Evolutionary conservation across 352 stramenopile genomes (phyloP).

Genomic region (Phytophthora ohioensis): DNA sequence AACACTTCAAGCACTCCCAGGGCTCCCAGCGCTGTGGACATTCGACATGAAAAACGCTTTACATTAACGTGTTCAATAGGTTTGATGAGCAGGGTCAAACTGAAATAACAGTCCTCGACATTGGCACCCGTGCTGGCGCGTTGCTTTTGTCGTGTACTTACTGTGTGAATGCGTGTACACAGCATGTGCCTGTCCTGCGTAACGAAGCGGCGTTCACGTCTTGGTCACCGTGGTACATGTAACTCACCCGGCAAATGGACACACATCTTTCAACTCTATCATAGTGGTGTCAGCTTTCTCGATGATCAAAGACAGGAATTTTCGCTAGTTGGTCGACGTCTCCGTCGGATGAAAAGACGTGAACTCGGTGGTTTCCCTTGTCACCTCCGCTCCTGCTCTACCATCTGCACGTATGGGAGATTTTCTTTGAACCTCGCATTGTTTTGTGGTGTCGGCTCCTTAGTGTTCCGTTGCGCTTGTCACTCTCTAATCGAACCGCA

Average conservation of each 20-base stretch:
- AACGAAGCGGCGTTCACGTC: not conserved
- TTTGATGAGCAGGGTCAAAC: not conserved
- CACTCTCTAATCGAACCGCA: conserved; percentile 3
- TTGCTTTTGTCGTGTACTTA: too few species aligned
- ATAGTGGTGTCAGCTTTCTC: not conserved
- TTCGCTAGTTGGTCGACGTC: conserved; percentile 11
- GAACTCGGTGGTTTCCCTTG: not conserved
- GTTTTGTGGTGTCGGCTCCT: conserved; percentile 1
- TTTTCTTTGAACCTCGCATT: not conserved
- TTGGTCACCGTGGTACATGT: conserved; percentile 11
- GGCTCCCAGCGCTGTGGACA: too few species aligned
- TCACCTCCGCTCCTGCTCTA: not conserved
- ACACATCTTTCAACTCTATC: conserved; percentile 16
- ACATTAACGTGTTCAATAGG: not conserved
- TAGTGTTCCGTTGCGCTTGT: not conserved
- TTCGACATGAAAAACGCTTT: not conserved
- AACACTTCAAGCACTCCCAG: too few species aligned
- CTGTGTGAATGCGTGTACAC: too few species aligned
- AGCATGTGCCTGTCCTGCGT: too few species aligned
- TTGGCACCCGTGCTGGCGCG: too few species aligned
- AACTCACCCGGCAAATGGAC: conserved; percentile 16
- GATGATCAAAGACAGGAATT: conserved; percentile 3
- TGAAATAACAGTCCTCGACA: too few species aligned
- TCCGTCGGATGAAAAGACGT: conserved; percentile 13
- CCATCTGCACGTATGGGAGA: not conserved